These are phyloP conservation scores for Solanum dulcamara DNA, from an alignment of 257 asterid species.

Conservation along the genomic window DNA sequence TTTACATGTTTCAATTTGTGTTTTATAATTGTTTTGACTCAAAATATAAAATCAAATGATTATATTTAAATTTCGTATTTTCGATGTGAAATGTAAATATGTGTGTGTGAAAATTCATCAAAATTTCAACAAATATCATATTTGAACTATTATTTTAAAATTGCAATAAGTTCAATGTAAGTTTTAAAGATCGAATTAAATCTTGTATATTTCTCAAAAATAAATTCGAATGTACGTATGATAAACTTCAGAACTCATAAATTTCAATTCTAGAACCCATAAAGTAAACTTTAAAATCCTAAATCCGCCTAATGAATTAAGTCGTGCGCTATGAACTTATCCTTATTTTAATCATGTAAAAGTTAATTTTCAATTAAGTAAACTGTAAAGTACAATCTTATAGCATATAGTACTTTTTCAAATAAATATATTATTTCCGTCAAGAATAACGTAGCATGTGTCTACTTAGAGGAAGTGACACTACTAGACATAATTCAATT, in stretches of 20 bases:
- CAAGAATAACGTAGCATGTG: neutral
- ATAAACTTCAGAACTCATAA: no score
- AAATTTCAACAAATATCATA: neutral
- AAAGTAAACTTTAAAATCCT: no score
- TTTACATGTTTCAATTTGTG: neutral
- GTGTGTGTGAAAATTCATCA: neutral
- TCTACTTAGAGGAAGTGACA: neutral
- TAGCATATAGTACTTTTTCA: neutral
- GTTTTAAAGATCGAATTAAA: neutral
- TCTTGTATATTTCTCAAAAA: neutral
- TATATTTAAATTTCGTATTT: neutral
- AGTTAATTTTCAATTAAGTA: neutral
- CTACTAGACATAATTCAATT: neutral
- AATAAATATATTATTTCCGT: neutral
- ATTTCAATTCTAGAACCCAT: no score
- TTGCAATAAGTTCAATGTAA: neutral
- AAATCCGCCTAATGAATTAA: no score
- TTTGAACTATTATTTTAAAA: neutral
- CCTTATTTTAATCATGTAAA: neutral
- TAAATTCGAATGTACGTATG: no score
- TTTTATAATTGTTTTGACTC: neutral
- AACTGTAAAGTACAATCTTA: neutral
- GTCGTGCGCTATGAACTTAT: neutral
- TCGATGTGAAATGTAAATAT: neutral
- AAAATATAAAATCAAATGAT: neutral